Evolutionary conservation across 129 eudicot genomes (phyloP).

Genomic region (Arctium minus): DNA sequence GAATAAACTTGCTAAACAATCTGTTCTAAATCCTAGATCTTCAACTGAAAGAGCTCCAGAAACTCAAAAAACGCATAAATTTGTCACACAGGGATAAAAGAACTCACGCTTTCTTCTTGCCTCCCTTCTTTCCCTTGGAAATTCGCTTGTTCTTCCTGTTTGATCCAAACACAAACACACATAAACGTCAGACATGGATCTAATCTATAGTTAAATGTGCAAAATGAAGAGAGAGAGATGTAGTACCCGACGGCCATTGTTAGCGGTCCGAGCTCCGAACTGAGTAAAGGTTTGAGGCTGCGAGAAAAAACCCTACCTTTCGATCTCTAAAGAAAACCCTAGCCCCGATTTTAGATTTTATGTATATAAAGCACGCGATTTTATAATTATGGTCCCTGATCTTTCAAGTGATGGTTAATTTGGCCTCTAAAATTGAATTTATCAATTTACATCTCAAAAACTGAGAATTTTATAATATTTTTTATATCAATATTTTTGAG

Average conservation of each 20-base stretch:
- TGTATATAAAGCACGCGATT: background rate
- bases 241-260: conserved; percentile 35
- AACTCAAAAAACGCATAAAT: background rate
- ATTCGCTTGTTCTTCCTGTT: conserved; percentile 49
- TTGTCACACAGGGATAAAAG: background rate
- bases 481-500: no score
- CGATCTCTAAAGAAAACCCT: conserved; percentile 20
- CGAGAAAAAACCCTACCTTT: conserved; percentile 13
- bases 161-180: background rate
- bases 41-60: background rate
- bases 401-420: background rate
- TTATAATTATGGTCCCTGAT: background rate
- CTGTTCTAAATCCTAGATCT: background rate
- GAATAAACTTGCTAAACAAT: background rate
- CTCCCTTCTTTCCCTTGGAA: conserved; percentile 53
- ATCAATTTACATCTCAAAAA: no score
- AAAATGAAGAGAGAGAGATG: conserved; percentile 9
- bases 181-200: background rate
- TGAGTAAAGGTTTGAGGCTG: background rate
- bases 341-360: background rate
- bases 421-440: no score
- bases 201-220: background rate
- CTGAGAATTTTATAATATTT: no score
- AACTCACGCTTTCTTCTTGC: conserved; percentile 56
- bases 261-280: conserved; percentile 3